Evolutionary conservation across 495 filamentous ascomycete genomes (phyloP).

Genomic region (Penicillium odoratum): DNA sequence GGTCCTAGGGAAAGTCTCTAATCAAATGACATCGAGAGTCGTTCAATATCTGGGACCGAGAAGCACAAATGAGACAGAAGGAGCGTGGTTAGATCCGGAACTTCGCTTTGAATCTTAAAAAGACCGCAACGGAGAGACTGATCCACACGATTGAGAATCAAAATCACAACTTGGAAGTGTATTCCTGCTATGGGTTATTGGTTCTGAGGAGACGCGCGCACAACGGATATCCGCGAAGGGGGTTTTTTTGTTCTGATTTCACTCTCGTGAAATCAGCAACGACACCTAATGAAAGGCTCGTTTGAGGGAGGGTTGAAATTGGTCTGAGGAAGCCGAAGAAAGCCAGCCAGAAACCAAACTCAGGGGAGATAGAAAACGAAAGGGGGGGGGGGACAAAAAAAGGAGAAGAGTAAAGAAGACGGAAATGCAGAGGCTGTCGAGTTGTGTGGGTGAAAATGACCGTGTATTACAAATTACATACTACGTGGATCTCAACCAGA

Average conservation of each 20-base stretch:
- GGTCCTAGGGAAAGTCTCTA: conserved; percentile 37
- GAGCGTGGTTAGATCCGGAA: conserved; percentile 14
- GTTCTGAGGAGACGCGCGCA: conserved; percentile 10
- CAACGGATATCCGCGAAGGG: conserved; percentile 4
- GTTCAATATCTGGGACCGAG: conserved; percentile 24
- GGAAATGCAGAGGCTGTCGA: conserved; percentile 23
- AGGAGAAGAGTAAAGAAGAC: conserved; percentile 16
- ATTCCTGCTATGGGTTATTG: conserved; percentile 10
- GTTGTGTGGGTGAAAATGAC: conserved; percentile 12
- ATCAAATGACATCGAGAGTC: conserved; percentile 45
- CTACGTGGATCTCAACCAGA: conserved; percentile 11
- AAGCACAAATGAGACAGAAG: conserved; percentile 29
- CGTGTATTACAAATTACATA: conserved; percentile 12
- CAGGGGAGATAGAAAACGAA: too few species aligned
- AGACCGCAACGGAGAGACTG: not conserved
- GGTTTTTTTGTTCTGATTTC: conserved; percentile 13
- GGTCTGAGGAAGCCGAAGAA: too few species aligned
- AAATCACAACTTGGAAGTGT: not conserved
- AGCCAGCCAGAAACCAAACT: too few species aligned
- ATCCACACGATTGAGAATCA: conserved; percentile 7
- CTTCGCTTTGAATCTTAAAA: not conserved
- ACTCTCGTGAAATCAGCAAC: conserved; percentile 37
- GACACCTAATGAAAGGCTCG: conserved; percentile 58
- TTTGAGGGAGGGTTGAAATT: conserved; percentile 25
- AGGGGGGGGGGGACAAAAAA: conserved; percentile 18